Evolutionary conservation across 2,329 filamentous ascomycete species (phyloP).

Genomic region (Phialophora expanda): DNA sequence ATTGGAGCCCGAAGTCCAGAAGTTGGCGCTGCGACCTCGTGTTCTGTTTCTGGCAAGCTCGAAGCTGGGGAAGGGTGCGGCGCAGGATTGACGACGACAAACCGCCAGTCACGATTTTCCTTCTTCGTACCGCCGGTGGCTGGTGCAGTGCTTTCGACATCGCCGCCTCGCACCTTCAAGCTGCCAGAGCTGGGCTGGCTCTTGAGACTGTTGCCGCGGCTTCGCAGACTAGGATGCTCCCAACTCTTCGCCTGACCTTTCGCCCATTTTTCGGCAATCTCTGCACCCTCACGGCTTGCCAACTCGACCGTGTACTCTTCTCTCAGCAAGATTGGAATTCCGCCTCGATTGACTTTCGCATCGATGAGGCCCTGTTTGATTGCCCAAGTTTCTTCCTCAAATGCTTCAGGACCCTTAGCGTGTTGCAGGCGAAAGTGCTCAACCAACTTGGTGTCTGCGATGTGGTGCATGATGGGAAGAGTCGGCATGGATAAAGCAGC

Average conservation of each 20-base stretch:
- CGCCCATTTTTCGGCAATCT: conserved; percentile 21
- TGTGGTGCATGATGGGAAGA: conserved; percentile 24
- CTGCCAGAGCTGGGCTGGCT: conserved; percentile 2
- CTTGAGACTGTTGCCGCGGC: conserved; percentile 12
- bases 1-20: background rate
- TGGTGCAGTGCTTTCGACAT: background rate
- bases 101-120: background rate
- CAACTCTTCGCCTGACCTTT: conserved; percentile 9
- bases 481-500: conserved; percentile 31
- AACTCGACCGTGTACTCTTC: conserved; percentile 35
- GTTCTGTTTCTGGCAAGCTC: background rate
- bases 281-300: conserved; percentile 31
- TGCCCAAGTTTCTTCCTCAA: conserved; percentile 26
- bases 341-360: conserved; percentile 28
- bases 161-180: conserved; percentile 13
- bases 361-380: conserved; percentile 27
- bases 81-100: background rate
- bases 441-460: conserved; percentile 24
- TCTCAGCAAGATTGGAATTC: conserved; percentile 18
- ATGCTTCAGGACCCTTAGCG: conserved; percentile 18
- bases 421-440: conserved; percentile 30
- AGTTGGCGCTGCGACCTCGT: background rate
- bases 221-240: conserved; percentile 3
- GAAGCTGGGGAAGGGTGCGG: conserved; percentile 1
- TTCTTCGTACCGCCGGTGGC: background rate